phyloP scores from a whole-genome alignment of 2,329 filamentous ascomycete genomes.

The Epichloe gansuensis region DNA sequence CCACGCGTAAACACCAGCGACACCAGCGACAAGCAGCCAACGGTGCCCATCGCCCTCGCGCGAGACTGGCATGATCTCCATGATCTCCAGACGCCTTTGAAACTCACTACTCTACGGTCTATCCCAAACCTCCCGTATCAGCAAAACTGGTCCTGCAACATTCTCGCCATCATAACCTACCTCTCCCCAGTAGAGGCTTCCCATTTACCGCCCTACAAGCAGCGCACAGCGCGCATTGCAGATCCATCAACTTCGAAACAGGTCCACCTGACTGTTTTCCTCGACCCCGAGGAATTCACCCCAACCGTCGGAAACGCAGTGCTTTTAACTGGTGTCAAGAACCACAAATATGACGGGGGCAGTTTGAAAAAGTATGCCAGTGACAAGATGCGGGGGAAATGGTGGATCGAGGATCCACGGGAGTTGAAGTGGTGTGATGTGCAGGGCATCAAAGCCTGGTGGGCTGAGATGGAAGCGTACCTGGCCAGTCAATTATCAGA shows the following conservation, averaged over 20 bases:
- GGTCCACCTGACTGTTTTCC: slow-evolving; percentile 40
- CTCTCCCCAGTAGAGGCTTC: slow-evolving; percentile 36
- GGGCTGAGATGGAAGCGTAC: slow-evolving; percentile 19
- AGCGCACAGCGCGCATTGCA: slow-evolving; percentile 37
- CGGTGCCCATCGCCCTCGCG: slow-evolving; percentile 23
- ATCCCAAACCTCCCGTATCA: slow-evolving; percentile 41
- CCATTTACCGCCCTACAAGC: slow-evolving; percentile 34
- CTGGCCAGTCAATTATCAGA: slow-evolving; percentile 4
- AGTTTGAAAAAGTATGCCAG: slow-evolving; percentile 32
- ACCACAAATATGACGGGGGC: slow-evolving; percentile 39
- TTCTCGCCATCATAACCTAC: slow-evolving; percentile 36
- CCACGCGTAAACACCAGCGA: neutral
- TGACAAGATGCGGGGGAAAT: slow-evolving; percentile 24
- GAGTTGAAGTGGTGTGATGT: slow-evolving; percentile 38
- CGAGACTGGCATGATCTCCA: slow-evolving; percentile 28
- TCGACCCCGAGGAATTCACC: slow-evolving; percentile 36
- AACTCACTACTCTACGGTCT: slow-evolving; percentile 35
- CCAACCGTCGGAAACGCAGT: slow-evolving; percentile 36
- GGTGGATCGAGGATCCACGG: slow-evolving; percentile 39
- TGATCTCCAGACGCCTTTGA: slow-evolving; percentile 30
- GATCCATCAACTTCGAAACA: slow-evolving; percentile 40
- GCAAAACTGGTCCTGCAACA: slow-evolving; percentile 45
- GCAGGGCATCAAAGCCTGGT: slow-evolving; percentile 31
- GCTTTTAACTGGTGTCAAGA: slow-evolving; percentile 42
- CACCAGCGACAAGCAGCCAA: neutral